These are phyloP conservation scores for Debaryomyces prosopidis DNA, from an alignment of 805 yeast genomes.

Conservation along the genomic window DNA sequence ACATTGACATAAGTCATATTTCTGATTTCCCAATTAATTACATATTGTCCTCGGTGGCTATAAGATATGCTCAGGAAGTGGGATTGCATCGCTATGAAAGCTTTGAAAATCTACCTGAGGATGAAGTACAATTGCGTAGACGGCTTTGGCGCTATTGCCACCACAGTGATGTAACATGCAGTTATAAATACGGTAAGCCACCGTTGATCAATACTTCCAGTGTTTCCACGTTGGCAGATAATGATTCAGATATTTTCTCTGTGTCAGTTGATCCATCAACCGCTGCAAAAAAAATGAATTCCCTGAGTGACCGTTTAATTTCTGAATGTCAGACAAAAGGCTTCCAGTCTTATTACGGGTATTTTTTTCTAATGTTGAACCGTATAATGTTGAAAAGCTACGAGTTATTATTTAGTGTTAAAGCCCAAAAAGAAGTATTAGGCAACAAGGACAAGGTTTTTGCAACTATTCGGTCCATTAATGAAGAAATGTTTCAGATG, in stretches of 20 bases:
- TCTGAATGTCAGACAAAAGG: conserved; percentile 6
- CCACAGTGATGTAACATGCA: conserved; percentile 24
- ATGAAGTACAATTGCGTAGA: conserved; percentile 16
- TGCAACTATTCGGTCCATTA: conserved; percentile 14
- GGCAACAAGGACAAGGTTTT: conserved; percentile 2
- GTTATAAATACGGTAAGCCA: conserved; percentile 31
- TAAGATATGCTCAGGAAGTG: conserved; percentile 30
- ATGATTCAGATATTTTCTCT: conserved; percentile 12
- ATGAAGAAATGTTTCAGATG: conserved; percentile 19
- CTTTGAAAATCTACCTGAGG: conserved; percentile 8
- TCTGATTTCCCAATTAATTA: conserved; percentile 27
- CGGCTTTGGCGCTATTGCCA: conserved; percentile 33
- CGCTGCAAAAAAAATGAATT: background rate
- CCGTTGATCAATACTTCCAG: conserved; percentile 22
- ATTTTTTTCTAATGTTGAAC: conserved; percentile 13
- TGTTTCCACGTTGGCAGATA: conserved; percentile 17
- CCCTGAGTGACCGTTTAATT: conserved; percentile 5
- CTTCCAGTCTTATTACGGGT: conserved; percentile 13
- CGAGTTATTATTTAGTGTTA: conserved; percentile 22
- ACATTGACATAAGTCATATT: conserved; percentile 27
- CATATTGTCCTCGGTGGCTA: conserved; percentile 31
- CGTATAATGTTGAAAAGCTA: conserved; percentile 25
- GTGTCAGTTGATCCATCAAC: conserved; percentile 12
- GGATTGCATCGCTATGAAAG: conserved; percentile 27
- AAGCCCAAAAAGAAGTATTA: conserved; percentile 11